Evolutionary conservation across 257 asterid genomes (phyloP), one percentile per base, ranked within the genome.

Genomic region (Plectranthus barbatus): DNA sequence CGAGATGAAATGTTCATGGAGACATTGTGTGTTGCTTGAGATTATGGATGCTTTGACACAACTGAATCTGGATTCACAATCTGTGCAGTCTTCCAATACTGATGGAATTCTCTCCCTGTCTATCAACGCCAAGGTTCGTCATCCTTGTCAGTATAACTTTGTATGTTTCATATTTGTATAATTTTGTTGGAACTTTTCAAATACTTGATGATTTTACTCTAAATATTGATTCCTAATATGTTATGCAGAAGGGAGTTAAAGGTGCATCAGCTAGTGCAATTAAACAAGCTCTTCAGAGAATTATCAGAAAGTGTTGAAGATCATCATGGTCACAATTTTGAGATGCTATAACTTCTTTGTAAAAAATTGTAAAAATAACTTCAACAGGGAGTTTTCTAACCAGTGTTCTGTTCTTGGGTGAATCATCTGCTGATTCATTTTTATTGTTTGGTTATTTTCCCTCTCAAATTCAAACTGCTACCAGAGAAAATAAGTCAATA

Each of bases 101-200:
- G 81, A 86, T 54, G 99, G 94, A 59, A 66, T 71, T 67, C 80
- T 93, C 58, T 78, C 75, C 44, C 45, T 83, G 56, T 67, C 84
- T 40, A 53, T 87, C 46, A 86, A 76, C 66, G 86, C 96, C 61
- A 83, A 93, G 99, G 99, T 93, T 26, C 31, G 31, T 26, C 31
- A 26, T 26, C 31, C 31, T 26, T 5, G 5, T 26, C 5, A 26
- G 31, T 26, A 5, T 26, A 2, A 1, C 31, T 1, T 26, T 26
- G 31, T n/a, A n/a, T n/a, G n/a, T n/a, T n/a, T n/a, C n/a, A n/a
- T n/a, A n/a, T n/a, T n/a, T n/a, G n/a, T n/a, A n/a, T n/a, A n/a
- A n/a, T n/a, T n/a, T n/a, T n/a, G n/a, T n/a, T n/a, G n/a, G n/a
- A n/a, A n/a, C n/a, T n/a, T n/a, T n/a, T n/a, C n/a, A n/a, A n/a